Conservation (phyloP, 495 filamentous ascomycete species). For the Annulohypoxylon nitens region DNA sequence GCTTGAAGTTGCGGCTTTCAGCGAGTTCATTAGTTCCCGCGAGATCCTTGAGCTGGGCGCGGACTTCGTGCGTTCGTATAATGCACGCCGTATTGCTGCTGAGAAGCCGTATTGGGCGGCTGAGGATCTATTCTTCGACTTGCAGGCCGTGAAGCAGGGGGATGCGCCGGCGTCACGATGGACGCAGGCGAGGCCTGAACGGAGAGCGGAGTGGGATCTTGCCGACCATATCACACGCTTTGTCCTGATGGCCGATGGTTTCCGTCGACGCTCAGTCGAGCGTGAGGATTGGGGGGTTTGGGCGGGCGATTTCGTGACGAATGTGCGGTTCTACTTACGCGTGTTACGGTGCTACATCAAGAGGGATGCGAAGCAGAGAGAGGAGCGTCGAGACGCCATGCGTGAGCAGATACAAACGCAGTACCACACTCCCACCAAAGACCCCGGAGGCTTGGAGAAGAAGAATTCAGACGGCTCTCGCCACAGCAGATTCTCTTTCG, state of each 20-base stretch:
- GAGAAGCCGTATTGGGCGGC: constrained; percentile 42
- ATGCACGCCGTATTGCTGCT: background rate
- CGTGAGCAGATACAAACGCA: background rate
- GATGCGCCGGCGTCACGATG: constrained; percentile 30
- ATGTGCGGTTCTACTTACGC: constrained; percentile 43
- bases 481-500: constrained; percentile 23
- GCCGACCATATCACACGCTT: constrained; percentile 43
- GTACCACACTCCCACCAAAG: background rate
- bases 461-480: constrained; percentile 20
- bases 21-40: constrained; percentile 43
- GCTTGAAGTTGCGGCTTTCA: constrained; percentile 39
- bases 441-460: background rate
- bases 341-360: constrained; percentile 46
- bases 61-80: constrained; percentile 40
- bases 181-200: constrained; percentile 29
- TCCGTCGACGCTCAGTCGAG: constrained; percentile 26
- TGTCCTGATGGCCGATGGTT: constrained; percentile 43
- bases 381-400: constrained; percentile 6
- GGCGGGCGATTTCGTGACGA: constrained; percentile 30
- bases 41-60: constrained; percentile 45
- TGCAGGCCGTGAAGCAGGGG: constrained; percentile 47
- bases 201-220: constrained; percentile 42
- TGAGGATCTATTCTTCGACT: constrained; percentile 48
- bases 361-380: constrained; percentile 35
- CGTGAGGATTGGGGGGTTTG: constrained; percentile 43